Conservation (phyloP, 140 eudicot species). For the Erigeron philadelphicus region DNA sequence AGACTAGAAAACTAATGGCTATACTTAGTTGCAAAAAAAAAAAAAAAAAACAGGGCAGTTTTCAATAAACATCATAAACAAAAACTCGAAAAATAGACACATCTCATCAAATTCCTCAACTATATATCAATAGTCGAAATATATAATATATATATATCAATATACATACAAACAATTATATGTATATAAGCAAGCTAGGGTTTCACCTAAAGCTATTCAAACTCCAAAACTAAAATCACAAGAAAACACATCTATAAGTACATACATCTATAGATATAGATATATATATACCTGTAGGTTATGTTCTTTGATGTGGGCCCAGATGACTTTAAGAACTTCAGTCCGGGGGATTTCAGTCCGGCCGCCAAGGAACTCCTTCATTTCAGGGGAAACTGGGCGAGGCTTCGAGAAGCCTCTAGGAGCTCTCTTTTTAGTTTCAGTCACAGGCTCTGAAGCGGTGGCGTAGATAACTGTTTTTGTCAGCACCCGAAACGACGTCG, state of each 20-base stretch:
- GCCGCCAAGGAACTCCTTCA: conserved; percentile 79
- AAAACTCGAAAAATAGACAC: too few species aligned
- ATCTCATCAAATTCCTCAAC: neutral
- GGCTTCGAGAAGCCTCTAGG: conserved; percentile 81
- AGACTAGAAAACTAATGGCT: too few species aligned
- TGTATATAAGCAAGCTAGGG: conserved; percentile 9
- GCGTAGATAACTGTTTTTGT: conserved; percentile 30
- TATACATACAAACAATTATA: too few species aligned
- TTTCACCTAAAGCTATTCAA: neutral
- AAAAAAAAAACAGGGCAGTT: too few species aligned
- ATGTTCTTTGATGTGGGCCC: conserved; percentile 72
- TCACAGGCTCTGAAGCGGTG: conserved; percentile 51
- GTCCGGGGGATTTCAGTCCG: conserved; percentile 70
- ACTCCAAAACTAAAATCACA: too few species aligned
- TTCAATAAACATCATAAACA: too few species aligned
- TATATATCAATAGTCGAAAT: too few species aligned
- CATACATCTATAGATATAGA: neutral
- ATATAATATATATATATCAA: too few species aligned
- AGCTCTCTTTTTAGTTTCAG: conserved; percentile 60
- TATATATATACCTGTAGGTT: conserved; percentile 51
- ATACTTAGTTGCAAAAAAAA: too few species aligned
- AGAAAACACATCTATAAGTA: too few species aligned
- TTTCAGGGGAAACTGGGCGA: conserved; percentile 74
- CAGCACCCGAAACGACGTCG: conserved; percentile 13
- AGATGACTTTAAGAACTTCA: conserved; percentile 64